A percentile compares a stretch with the other conserved stretches of the same genome.
Evolutionary conservation across 2,329 filamentous ascomycete genomes (phyloP).

Genomic region (Gliomastix tumulicola): DNA sequence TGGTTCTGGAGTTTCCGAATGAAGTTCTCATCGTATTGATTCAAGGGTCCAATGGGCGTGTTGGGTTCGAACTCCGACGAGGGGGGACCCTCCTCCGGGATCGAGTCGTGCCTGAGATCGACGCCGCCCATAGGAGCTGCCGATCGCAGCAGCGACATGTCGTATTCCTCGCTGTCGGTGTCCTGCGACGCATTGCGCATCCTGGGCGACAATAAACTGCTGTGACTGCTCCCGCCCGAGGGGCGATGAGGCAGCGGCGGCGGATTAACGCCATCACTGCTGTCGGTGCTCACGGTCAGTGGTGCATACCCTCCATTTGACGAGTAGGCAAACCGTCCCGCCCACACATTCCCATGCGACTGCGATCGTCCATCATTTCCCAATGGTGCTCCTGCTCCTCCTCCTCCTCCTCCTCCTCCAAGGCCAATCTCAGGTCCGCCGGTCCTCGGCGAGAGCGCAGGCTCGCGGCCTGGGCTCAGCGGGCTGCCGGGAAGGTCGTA

Average conservation of each 20-base stretch:
- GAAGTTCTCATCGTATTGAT: slow-evolving; percentile 35
- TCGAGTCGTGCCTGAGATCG: slow-evolving; percentile 18
- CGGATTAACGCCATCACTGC: too few species aligned
- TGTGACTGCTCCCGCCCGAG: not conserved
- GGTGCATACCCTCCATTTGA: not conserved
- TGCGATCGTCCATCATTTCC: not conserved
- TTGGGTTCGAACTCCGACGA: slow-evolving; percentile 34
- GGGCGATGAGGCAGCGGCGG: not conserved
- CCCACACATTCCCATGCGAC: not conserved
- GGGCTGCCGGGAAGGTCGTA: slow-evolving; percentile 15
- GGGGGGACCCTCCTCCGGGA: slow-evolving; percentile 13
- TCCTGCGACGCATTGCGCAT: slow-evolving; percentile 16
- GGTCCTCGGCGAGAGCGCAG: slow-evolving; percentile 31
- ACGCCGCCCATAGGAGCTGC: slow-evolving; percentile 30
- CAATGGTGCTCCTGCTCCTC: not conserved
- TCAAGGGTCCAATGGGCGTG: slow-evolving; percentile 36
- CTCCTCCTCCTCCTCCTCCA: slow-evolving; percentile 1
- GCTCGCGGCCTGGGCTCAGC: slow-evolving; percentile 25
- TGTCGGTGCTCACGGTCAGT: too few species aligned
- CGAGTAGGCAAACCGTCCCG: not conserved
- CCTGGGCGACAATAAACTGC: not conserved
- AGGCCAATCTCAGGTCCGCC: too few species aligned
- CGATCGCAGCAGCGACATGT: slow-evolving; percentile 31
- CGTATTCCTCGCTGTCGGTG: slow-evolving; percentile 32
- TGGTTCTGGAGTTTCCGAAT: slow-evolving; percentile 38